Evolutionary conservation across 257 asterid species (phyloP).

Genomic region (Nicotiana benthamiana): DNA sequence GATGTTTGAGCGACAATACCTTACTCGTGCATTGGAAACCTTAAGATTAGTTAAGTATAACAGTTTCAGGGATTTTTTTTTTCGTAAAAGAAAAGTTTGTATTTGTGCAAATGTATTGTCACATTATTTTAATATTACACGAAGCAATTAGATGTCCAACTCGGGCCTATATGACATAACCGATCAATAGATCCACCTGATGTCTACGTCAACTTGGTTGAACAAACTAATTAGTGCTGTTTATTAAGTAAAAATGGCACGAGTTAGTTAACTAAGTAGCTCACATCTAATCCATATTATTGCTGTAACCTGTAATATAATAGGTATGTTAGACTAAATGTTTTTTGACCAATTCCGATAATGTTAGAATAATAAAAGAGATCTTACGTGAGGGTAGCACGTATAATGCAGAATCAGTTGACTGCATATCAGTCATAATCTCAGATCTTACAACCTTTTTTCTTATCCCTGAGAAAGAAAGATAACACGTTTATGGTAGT

Average conservation of each 20-base stretch:
- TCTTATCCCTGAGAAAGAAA: neutral
- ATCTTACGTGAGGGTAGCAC: neutral
- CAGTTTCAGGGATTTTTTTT: neutral
- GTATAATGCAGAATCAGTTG: neutral
- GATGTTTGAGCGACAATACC: neutral
- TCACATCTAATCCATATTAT: neutral
- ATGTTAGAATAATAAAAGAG: neutral
- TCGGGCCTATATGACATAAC: no score
- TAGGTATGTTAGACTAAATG: neutral
- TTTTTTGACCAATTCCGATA: neutral
- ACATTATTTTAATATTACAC: neutral
- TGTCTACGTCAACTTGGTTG: neutral
- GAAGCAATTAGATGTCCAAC: no score
- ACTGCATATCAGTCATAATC: neutral
- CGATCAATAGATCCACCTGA: no score
- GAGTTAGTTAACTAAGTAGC: neutral
- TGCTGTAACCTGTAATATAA: neutral
- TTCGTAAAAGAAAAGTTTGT: neutral
- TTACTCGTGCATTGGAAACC: neutral
- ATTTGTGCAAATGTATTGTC: neutral
- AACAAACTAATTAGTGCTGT: neutral
- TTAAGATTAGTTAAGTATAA: neutral
- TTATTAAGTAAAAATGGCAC: neutral
- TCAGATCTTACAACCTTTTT: neutral
- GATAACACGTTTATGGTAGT: neutral